Base-by-base conservation (phyloP, 1,284 basidiomycete genomes). In the Sporisorium reilianum region DNA sequence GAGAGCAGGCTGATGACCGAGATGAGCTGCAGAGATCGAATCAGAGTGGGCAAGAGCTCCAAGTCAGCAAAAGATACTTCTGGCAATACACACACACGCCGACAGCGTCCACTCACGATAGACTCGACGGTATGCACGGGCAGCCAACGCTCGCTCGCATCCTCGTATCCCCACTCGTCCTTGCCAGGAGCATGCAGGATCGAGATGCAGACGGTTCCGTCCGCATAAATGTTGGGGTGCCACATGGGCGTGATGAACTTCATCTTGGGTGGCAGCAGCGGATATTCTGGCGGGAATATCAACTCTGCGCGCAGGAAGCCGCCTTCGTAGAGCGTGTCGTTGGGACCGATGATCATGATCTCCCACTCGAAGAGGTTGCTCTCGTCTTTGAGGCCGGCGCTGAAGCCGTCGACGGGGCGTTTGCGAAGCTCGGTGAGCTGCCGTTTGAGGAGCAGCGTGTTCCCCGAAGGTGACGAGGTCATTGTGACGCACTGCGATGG, bases 151-250 rank as follows among this genome's bases (percentile, higher is more conserved):
- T 99, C 97, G 54, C 94, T 92, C 0, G 97, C 95, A 81, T 97
- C 93, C 85, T 99, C 97, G 82, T 95, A 98, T 9, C 97, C 97
- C 85, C 93, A 99, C 86, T 98, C 93, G 86, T 99, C 97, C 65
- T 96, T 93, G 51, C 95, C 96, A 2, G 97, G 97, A 38, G 93
- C 90, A 83, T 99, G 96, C 93, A 99, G 88, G 82, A 99, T 98
- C 41, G 96, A 98, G 67, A 99, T 93, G 87, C 96, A 99, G 57
- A 98, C 93, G 45, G 89, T 89, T 25, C 95, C 94, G 85, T 94
- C 92, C 22, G 90, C 82, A 84, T 98, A 99, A 50, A 85, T 93
- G 86, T 97, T 99, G 14, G 97, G 96, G 86, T 99, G 96, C 96
- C 96, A 98, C 95, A 99, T 98, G 67, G 91, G 90, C 6, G 95